Base-by-base conservation (phyloP, 257 asterid genomes). In the Cynanchum wilfordii region DNA sequence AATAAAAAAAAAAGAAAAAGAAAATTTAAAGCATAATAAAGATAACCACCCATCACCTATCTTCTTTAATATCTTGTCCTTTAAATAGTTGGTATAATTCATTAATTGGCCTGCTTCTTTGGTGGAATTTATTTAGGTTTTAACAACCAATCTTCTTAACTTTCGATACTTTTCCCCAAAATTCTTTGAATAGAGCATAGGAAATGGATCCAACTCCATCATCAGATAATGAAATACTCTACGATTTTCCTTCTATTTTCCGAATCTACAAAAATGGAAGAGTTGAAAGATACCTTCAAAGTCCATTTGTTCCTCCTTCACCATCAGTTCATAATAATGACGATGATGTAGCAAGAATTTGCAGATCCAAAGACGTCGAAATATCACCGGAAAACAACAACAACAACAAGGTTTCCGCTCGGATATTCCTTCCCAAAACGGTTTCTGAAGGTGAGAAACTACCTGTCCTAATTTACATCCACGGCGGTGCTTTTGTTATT, bases 381-480 rank as follows among this genome's bases (percentile, higher is more conserved):
- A 78, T 88, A 59, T 29, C 82, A 10, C 86, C 81, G 16, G 89
- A 86, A 12, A 66, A 36, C 52, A 88, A 84, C 9, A 69, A 44
- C 57, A 29, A 68, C n/a, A n/a, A n/a, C n/a, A n/a, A n/a, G 29
- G 45, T 86, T 0, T 73, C 85, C 2, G 91, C 84, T 9, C 77
- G 91, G 19, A 15, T 88, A 1, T 84, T 58, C 79, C 83, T 79
- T 22, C 86, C 89, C 16, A 25, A 13, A n/a, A 74, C 50, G 19
- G 73, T 73, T 17, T 7, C 12, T 11, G 70, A 79, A 1, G 60
- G 15, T 75, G 73, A 69, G 59, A 88, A 84, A 73, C 82, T 83
- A 19, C 88, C 94, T 38, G 68, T 88, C n/a, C 75, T 88, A 7
- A 71, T 88, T 56, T 88, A 81, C 84, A 73, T 70, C 60, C 94